Percentiles rank a stretch among this genome's conserved stretches.
phyloP scores from a whole-genome alignment of 768 basidiomycete species.

The Podaxis sp. region DNA sequence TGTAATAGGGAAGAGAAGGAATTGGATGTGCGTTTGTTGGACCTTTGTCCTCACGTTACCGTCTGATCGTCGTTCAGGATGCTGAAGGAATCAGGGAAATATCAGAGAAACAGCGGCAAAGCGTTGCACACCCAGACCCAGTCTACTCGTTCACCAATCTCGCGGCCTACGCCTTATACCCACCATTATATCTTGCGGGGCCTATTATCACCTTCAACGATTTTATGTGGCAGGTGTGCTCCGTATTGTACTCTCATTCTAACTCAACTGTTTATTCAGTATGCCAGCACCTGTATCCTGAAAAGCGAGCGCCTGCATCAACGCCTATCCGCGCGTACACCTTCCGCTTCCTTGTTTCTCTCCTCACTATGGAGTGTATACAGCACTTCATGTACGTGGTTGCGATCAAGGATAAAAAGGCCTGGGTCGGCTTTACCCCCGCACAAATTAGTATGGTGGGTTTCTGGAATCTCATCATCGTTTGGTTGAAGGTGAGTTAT shows the following conservation, averaged over 20 bases:
- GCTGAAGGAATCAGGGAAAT: slow-evolving; percentile 22
- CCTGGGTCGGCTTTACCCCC: slow-evolving; percentile 79
- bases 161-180: slow-evolving; percentile 84
- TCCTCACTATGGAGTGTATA: slow-evolving; percentile 87
- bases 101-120: slow-evolving; percentile 61
- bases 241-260: not conserved
- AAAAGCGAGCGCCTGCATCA: slow-evolving; percentile 34
- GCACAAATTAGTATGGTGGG: slow-evolving; percentile 89
- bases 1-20: slow-evolving; percentile 34
- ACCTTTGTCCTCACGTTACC: not conserved
- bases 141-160: slow-evolving; percentile 74
- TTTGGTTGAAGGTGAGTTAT: slow-evolving; percentile 87
- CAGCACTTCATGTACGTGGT: slow-evolving; percentile 96
- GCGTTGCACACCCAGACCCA: slow-evolving; percentile 50
- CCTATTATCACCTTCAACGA: slow-evolving; percentile 97
- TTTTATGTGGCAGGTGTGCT: slow-evolving; percentile 85
- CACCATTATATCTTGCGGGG: slow-evolving; percentile 93
- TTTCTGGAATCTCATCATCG: slow-evolving; percentile 94
- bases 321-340: slow-evolving; percentile 52
- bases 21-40: not conserved
- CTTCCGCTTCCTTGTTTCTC: slow-evolving; percentile 65
- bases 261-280: not conserved
- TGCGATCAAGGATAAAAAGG: slow-evolving; percentile 87
- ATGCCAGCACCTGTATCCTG: slow-evolving; percentile 60
- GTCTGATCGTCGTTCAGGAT: not conserved